Evolutionary conservation across 345 rosid species (phyloP), one percentile per base, ranked within the genome.

Genomic region (Lepidium africanum): DNA sequence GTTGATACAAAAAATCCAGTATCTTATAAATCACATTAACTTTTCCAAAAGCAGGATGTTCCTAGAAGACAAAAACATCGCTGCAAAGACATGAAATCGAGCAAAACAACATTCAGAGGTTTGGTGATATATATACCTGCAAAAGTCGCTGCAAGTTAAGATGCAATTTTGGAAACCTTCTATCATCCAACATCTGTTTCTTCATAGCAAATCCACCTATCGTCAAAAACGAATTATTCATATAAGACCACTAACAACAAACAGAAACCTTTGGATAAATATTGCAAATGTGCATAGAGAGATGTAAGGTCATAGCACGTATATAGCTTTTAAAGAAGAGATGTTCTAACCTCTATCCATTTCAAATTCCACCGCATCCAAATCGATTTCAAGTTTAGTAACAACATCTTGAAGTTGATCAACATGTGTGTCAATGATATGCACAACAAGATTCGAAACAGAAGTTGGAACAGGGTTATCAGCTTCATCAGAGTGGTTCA

Each of bases 401-500:
- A 88, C 91, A 50, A 86, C 78, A 69, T 95, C 97, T 74, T 95
- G 93, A 46, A 95, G 85, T 76, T 91, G 99, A 82, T 95, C 99
- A 10, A 95, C 84, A 48, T 95, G 96, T 0, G 96, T 91, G 58
- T 95, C 96, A 11, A 91, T 67, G 13, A 95, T 85, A 76, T 95
- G 97, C 71, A 91, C 89, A 5, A 95, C 85, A 32, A 95, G 96
- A 78, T 91, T 89, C 1, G 97, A 95, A 25, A 89, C 82, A 10
- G 96, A 86, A 64, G 59, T 79, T 0, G 99, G 99, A 10, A 95
- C 97, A 16, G 93, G 97, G 74, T 95, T 95, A 74, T 95, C 99
- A 54, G 96, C 97, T 82, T 86, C 97, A 80, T 95, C 97, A 12
- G 99, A 89, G 67, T 95, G 99, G 70, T 91, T 95, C 99, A 91